Evolutionary conservation across 441 rosid species (phyloP), one percentile per base, ranked within the genome.

Genomic region (Erysimum cheiri): DNA sequence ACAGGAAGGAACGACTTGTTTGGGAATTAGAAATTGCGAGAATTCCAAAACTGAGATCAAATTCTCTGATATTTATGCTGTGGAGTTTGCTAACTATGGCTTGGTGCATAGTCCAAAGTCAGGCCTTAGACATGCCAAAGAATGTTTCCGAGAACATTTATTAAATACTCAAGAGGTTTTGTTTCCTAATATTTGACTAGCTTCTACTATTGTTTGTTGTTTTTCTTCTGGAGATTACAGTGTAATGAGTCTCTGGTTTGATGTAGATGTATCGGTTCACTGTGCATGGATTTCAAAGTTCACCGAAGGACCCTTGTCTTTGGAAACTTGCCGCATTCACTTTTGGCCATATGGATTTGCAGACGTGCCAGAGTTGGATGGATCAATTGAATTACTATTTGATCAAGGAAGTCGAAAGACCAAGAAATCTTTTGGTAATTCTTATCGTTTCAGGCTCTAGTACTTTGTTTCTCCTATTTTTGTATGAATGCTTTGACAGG

Each of bases 381-480:
- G 81, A 83, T 79, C 80, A 50, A 35, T 78, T 91, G 65, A 81
- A 80, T 56, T 84, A 77, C 73, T 73, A 72, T 61, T 74, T 89
- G 64, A 80, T 81, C 50, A 65, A 76, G 64, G 81, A 88, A 69
- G 60, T 74, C 4, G 87, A 72, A 64, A 87, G 98, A 75, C 98
- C 98, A 1, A 88, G 88, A 78, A 86, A 80, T 74, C 93, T 94
- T 73, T 74, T 94, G 89, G 98, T 91, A 78, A 52, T 76, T 79
- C 56, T 65, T 64, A 5, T 74, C 33, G 15, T 68, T 49, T 73
- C 17, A 24, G 29, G 8, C 47, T 49, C 5, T 22, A 3, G 9
- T 33, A 33, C 5, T 57, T 28, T 53, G 36, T 29, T 68, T 3
- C 31, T 66, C 56, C 37, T 62, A 19, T 60, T 61, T 60, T 24